Base-by-base conservation (phyloP, 192 early-diverging fungal genomes). In the Powellomyces hirtus region DNA sequence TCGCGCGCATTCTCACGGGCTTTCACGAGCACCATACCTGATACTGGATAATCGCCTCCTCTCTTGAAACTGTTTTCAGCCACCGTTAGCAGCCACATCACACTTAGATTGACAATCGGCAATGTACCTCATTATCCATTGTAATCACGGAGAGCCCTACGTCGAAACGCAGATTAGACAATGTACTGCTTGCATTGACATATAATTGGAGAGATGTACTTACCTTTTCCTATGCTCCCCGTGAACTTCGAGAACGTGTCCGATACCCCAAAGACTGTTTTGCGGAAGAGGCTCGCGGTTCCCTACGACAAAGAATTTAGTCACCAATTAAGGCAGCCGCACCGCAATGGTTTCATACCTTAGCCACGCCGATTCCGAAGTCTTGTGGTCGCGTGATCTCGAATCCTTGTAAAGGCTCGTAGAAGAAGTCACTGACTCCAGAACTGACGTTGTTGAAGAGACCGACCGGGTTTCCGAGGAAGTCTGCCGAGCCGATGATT, bases 391-490 rank as follows among this genome's bases (percentile, higher is more conserved):
- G 85, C 58, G 92, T 94, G 84, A 97, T 94, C 38, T 95, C 89
- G 59, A 97, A 91, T 4, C 97, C 97, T 82, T 96, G 92, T 70
- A 94, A 90, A 0, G 97, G 97, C 71, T 99, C 95, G 77, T 98
- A 99, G 74, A 99, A 99, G 45, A 98, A 88, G 70, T 98, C 97
- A 3, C 84, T 83, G 0, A 98, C 95, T 5, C 97, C 97, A 0
- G 93, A 94, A 64, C 92, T 91, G 51, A 99, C 85, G 64, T 88
- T 98, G 77, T 88, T 97, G 77, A 99, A 99, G 18, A 99, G 74
- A 1, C 97, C 96, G 1, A 99, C 94, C 1, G 97, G 97, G 63
- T 99, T 99, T 29, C 97, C 97, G 53, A 99, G 81, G 64, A 99
- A 88, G 67, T 99, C 96, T 16, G 95, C 96, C 20, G 94, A 95